Evolutionary conservation across 257 asterid genomes (phyloP).

Genomic region (Parsonsia alboflavescens): DNA sequence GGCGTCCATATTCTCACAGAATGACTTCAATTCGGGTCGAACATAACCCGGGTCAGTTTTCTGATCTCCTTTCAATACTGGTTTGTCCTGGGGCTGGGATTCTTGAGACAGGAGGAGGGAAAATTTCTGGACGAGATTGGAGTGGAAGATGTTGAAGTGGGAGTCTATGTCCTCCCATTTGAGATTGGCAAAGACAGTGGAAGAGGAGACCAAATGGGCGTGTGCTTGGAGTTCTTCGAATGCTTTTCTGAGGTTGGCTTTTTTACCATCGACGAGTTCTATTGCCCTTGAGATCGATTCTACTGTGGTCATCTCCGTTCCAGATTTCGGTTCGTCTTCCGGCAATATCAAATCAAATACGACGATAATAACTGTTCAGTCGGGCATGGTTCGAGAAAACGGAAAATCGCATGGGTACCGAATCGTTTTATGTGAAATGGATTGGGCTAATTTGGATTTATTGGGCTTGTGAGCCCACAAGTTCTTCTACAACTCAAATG

Average conservation of each 20-base stretch:
- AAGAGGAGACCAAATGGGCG: background rate
- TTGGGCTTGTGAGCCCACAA: background rate
- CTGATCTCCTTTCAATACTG: background rate
- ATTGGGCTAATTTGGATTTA: too few species aligned
- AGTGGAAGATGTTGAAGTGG: slow-evolving; percentile 37
- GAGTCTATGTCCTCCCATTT: slow-evolving; percentile 43
- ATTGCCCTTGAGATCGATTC: slow-evolving; percentile 10
- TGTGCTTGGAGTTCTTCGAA: slow-evolving; percentile 13
- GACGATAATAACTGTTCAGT: background rate
- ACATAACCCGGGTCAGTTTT: slow-evolving; percentile 29
- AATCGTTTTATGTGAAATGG: background rate
- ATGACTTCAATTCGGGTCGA: slow-evolving; percentile 43
- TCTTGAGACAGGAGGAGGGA: slow-evolving; percentile 36
- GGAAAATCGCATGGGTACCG: background rate
- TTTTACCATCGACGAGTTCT: slow-evolving; percentile 16
- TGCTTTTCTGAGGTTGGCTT: slow-evolving; percentile 16
- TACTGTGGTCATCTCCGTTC: slow-evolving; percentile 1
- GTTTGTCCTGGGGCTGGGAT: background rate
- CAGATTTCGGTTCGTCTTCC: background rate
- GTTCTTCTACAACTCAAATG: too few species aligned
- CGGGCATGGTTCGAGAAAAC: background rate
- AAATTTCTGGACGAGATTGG: slow-evolving; percentile 36
- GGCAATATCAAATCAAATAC: background rate
- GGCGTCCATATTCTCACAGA: slow-evolving; percentile 56
- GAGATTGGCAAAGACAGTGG: slow-evolving; percentile 15